Base-by-base conservation (phyloP, 2,329 filamentous ascomycete species). In the Harringtonia aguacate region DNA sequence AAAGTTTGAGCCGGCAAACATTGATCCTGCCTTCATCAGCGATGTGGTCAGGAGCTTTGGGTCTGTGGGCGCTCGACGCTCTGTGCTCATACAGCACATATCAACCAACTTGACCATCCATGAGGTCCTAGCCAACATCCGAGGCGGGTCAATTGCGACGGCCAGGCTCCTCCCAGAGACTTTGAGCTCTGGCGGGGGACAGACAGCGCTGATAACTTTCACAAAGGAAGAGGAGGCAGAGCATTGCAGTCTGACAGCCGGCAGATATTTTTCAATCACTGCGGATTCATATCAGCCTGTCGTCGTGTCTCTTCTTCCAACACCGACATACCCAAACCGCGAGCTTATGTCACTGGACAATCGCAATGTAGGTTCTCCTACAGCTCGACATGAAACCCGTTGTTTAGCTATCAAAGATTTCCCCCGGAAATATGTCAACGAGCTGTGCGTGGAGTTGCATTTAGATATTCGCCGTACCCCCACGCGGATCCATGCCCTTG, bases 151-250 rank as follows among this genome's bases (percentile, higher is more conserved):
- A 6, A 27, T 51, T 4, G 41, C 48, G 14, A 30, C 35, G 3
- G 49, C 37, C 1, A 37, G 31, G 17, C 22, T 53, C 15, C 31
- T 44, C 9, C 37, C 40, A 1, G 43, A 46, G 27, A 39, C 34
- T 3, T 8, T 21, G 3, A 36, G 21, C 12, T 17, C 41, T 2
- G 41, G 46, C 5, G 7, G 22, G 2, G 44, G 42, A 4, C 47
- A 46, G 18, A 44, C 40, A 2, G 49, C 49, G 9, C 37, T 52
- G 13, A 20, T 51, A 22, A 45, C 44, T 0, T 50, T 53, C 21
- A 33, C 35, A 15, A 49, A 45, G 14, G 41, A 40, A 10, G 17
- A 38, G 12, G 47, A 45, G n/a, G 50, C 49, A 1, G 22, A 27
- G 9, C 8, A n/a, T 3, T 43, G 45, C 35, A 21, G 14, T 2